phyloP scores from a whole-genome alignment of 2,329 filamentous ascomycete species.

The Apiospora sp. region DNA sequence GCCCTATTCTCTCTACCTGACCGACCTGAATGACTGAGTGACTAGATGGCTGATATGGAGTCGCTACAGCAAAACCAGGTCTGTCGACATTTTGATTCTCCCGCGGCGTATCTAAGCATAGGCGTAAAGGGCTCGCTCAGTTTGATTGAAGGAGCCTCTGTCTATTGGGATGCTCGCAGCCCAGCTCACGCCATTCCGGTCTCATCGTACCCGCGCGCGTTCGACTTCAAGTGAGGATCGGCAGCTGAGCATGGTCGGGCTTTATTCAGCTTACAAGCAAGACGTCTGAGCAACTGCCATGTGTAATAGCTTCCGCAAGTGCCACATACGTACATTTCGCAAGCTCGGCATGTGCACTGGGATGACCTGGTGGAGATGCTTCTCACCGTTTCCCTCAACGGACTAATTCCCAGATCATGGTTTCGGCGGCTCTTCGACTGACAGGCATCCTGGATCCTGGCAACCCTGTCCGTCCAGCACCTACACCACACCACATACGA shows the following conservation, averaged over 20 bases:
- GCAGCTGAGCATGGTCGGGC: neutral
- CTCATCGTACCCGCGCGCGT: conserved; percentile 1
- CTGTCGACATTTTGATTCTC: too few species aligned
- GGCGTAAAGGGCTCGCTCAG: neutral
- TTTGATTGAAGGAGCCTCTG: neutral
- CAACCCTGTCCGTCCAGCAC: conserved; percentile 16
- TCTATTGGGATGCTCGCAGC: neutral
- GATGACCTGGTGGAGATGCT: conserved; percentile 20
- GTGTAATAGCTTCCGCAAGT: conserved; percentile 22
- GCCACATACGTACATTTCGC: conserved; percentile 25
- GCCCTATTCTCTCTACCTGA: neutral
- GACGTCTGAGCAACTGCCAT: conserved; percentile 19
- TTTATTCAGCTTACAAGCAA: conserved; percentile 16
- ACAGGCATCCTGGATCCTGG: conserved; percentile 23
- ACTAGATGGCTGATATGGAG: neutral
- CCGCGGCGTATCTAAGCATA: neutral
- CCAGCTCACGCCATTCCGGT: neutral
- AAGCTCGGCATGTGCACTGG: conserved; percentile 1
- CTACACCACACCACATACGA: conserved; percentile 23
- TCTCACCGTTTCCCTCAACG: conserved; percentile 22
- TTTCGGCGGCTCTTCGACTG: conserved; percentile 24
- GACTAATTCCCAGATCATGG: conserved; percentile 17
- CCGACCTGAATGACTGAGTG: neutral
- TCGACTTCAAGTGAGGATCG: conserved; percentile 18
- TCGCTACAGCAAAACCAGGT: neutral